Conservation (phyloP, 306 rosid species). For the Canavalia ensiformis region DNA sequence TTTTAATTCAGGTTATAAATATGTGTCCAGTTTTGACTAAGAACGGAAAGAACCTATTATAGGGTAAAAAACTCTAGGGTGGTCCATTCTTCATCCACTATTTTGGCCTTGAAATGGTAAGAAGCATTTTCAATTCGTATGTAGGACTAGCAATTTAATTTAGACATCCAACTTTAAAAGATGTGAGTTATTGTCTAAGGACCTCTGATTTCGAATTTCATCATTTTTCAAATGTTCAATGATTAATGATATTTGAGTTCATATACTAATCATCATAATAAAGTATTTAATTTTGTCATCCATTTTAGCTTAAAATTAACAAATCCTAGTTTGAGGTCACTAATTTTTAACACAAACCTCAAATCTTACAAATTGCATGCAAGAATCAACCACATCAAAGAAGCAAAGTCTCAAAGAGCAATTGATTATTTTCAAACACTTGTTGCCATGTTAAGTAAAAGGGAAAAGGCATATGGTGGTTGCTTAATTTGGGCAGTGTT, state of each 20-base stretch:
- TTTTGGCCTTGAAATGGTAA: conserved; percentile 32
- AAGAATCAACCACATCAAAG: conserved; percentile 19
- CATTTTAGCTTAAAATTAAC: not conserved
- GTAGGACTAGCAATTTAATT: conserved; percentile 21
- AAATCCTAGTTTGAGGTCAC: conserved; percentile 4
- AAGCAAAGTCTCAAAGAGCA: not conserved
- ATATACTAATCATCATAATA: not conserved
- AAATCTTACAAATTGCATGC: conserved; percentile 8
- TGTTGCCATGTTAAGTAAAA: conserved; percentile 25
- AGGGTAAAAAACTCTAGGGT: conserved; percentile 35
- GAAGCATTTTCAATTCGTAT: conserved; percentile 29
- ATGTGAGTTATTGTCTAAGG: conserved; percentile 18
- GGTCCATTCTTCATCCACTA: conserved; percentile 47
- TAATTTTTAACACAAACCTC: conserved; percentile 7
- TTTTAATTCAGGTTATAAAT: conserved; percentile 38
- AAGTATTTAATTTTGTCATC: not conserved
- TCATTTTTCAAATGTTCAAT: conserved; percentile 10
- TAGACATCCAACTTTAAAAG: conserved; percentile 23
- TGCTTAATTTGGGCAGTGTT: conserved; percentile 44
- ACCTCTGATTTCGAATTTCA: conserved; percentile 11
- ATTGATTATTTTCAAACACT: conserved; percentile 11
- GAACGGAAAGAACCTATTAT: conserved; percentile 16
- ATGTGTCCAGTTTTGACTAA: conserved; percentile 47
- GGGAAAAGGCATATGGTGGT: conserved; percentile 39
- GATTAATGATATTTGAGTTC: not conserved